Evolutionary conservation across 345 rosid genomes (phyloP).

Genomic region (Salix brachista): DNA sequence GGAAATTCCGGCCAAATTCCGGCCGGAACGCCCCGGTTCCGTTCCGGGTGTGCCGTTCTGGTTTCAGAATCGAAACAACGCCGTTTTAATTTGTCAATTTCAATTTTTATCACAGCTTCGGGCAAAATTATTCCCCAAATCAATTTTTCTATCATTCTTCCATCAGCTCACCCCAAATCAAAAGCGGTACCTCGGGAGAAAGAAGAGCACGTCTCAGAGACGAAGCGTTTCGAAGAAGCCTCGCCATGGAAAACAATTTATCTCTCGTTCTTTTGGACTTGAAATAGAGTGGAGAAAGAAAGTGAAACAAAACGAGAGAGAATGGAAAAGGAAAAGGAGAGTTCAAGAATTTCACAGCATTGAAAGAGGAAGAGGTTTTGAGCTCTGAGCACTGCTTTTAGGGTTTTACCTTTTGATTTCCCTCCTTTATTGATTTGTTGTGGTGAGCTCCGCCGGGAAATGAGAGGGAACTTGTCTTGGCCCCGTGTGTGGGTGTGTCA

Average conservation of each 20-base stretch:
- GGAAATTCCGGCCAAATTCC: no score
- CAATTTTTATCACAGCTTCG: no score
- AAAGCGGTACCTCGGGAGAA: slow-evolving; percentile 34
- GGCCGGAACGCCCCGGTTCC: no score
- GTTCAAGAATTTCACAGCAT: slow-evolving; percentile 11
- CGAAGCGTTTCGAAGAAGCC: slow-evolving; percentile 50
- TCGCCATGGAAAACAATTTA: slow-evolving; percentile 42
- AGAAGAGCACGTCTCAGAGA: slow-evolving; percentile 36
- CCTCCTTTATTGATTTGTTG: slow-evolving; percentile 30
- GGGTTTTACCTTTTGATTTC: slow-evolving; percentile 23
- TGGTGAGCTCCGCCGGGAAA: neutral
- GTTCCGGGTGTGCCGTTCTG: no score
- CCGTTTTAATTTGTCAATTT: no score
- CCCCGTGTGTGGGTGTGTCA: no score
- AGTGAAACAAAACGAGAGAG: neutral
- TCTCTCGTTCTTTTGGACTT: neutral
- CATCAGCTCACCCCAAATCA: no score
- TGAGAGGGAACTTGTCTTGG: neutral
- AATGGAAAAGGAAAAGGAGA: neutral
- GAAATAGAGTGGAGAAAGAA: neutral
- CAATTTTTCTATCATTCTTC: no score
- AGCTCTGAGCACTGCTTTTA: neutral
- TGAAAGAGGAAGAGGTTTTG: slow-evolving; percentile 1
- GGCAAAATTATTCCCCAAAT: no score
- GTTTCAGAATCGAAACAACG: no score